Evolutionary conservation across 2,329 filamentous ascomycete genomes (phyloP), one percentile per base, ranked within the genome.

Genomic region (Fusarium dimerum): DNA sequence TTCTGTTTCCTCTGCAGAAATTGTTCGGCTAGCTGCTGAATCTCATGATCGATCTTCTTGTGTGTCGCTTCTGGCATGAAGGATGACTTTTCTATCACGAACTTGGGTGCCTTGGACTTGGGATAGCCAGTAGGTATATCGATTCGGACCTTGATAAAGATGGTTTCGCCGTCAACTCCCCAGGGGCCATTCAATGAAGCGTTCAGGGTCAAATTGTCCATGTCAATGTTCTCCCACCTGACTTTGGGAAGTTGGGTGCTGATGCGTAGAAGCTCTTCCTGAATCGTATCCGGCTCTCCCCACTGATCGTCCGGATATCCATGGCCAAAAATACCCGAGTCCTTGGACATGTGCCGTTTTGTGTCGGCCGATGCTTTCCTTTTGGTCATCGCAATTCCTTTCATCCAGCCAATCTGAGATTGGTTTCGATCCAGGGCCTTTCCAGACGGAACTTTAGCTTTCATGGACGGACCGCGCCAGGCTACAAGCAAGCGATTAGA

Each of bases 401-500:
- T 86, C 81, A 88, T 87, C 85, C 85, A 88, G 13, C 81, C 83
- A 49, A 88, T 84, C 56, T 87, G 84, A 18, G 80, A 78, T 43
- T 80, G 75, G 50, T 74, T 80, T 38, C 76, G 73, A 51, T 83
- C 78, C 26, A 69, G 50, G 16, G 73, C 65, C 46, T 73, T 78
- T 15, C 69, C 69, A 6, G 71, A 66, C 3, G 70, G 65, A 18
- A 74, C 73, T 50, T 79, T 81, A 20, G 79, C 79, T 62, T 82
- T 84, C 82, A 85, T 85, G 2, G 82, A 82, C 3, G 79, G 78
- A 4, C 80, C 77, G 58, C 77, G 76, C 82, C 81, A 84, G 4
- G 74, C 73, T 10, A 77, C 59, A 42, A 61, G 64, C 43, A 63
- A 57, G 18, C 70, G 67, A 45, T 60, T 66, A 40, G 65, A 59